Conservation (phyloP, 1,284 basidiomycete species). For the Fistulina hepatica region DNA sequence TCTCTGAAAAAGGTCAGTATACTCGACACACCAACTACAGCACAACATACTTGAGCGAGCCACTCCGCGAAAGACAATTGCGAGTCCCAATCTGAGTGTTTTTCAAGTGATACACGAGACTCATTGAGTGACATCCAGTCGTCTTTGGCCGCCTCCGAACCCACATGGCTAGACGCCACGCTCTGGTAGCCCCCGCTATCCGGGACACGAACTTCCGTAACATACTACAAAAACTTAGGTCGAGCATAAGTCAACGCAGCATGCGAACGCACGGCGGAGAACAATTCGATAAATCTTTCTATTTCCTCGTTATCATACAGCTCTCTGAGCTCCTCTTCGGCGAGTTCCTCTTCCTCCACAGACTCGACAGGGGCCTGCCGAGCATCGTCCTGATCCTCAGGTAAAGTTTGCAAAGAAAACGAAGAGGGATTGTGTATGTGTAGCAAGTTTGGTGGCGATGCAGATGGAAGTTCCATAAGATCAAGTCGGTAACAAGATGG, state of each 20-base stretch:
- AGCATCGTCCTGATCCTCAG: background rate
- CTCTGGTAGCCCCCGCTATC: too few relatives aligned
- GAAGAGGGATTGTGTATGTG: background rate
- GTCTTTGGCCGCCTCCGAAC: too few relatives aligned
- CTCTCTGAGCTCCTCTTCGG: slow-evolving; percentile 36
- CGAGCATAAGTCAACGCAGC: slow-evolving; percentile 1
- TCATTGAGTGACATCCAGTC: too few relatives aligned
- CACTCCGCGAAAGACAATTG: slow-evolving; percentile 9
- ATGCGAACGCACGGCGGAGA: slow-evolving; percentile 37
- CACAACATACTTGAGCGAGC: background rate
- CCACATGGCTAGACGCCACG: too few relatives aligned
- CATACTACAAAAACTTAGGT: slow-evolving; percentile 32
- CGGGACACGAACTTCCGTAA: slow-evolving; percentile 37
- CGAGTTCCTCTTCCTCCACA: slow-evolving; percentile 17
- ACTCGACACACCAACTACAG: too few relatives aligned
- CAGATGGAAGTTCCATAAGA: too few relatives aligned
- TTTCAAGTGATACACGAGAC: too few relatives aligned
- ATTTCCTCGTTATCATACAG: slow-evolving; percentile 56
- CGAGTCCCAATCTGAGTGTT: too few relatives aligned
- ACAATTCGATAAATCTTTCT: slow-evolving; percentile 43
- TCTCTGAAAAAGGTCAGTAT: slow-evolving; percentile 23
- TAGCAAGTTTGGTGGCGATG: too few relatives aligned
- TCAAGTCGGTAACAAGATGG: too few relatives aligned
- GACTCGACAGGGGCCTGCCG: background rate
- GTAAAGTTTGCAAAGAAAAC: background rate